Percentiles rank a stretch among this genome's conserved stretches.
Evolutionary conservation across 164 flowering plant genomes (phyloP).

Genomic region (Houttuynia cordata): DNA sequence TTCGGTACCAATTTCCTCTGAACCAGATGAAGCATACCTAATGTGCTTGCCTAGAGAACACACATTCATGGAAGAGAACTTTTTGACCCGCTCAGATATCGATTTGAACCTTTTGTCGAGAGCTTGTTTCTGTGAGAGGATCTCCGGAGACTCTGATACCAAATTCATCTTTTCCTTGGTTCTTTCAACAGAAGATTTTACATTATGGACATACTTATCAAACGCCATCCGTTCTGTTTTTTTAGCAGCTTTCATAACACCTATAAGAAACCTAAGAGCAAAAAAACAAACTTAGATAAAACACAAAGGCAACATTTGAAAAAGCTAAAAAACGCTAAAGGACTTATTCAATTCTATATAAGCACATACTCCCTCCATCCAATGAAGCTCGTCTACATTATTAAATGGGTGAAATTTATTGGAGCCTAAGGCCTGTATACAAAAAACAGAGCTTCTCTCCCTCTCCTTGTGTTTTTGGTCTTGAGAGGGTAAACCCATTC

Average conservation of each 20-base stretch:
- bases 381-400: too few species aligned
- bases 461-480: too few species aligned
- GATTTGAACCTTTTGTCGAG: conserved; percentile 47
- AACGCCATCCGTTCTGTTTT: conserved; percentile 25
- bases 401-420: too few species aligned
- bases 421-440: too few species aligned
- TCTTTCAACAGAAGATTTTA: conserved; percentile 8
- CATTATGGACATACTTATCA: conserved; percentile 16
- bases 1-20: conserved; percentile 36
- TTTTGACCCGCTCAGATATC: conserved; percentile 49
- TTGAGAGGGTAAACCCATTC: too few species aligned
- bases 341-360: background rate
- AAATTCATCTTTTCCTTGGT: conserved; percentile 9
- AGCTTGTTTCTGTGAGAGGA: conserved; percentile 30
- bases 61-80: conserved; percentile 33
- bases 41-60: conserved; percentile 49
- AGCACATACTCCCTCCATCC: too few species aligned
- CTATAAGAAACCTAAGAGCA: conserved; percentile 41
- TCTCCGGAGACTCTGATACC: conserved; percentile 10
- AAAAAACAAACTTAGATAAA: background rate
- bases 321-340: background rate
- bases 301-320: background rate
- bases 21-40: conserved; percentile 56
- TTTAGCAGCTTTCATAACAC: conserved; percentile 32
- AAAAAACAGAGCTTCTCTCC: too few species aligned